phyloP scores from a whole-genome alignment of 176 grass and related monocot genomes.

The Pontederia paniculata region DNA sequence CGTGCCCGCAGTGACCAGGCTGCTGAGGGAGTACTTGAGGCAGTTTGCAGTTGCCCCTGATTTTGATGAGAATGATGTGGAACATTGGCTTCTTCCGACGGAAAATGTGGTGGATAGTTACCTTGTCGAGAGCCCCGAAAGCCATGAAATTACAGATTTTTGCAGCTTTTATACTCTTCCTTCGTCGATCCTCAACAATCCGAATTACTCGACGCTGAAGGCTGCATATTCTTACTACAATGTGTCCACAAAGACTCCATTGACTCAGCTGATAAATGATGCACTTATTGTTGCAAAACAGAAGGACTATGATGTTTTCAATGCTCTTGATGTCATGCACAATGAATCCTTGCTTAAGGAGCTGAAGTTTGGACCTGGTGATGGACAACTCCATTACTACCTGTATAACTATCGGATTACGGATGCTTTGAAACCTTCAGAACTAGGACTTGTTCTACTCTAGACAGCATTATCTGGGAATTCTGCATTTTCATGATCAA shows the following conservation, averaged over 20 bases:
- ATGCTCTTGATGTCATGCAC: constrained; percentile 92
- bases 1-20: constrained; percentile 67
- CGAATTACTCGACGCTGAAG: constrained; percentile 65
- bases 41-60: constrained; percentile 70
- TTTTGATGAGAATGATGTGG: constrained; percentile 93
- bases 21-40: constrained; percentile 61
- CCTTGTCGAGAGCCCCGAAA: constrained; percentile 91
- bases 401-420: constrained; percentile 83
- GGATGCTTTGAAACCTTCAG: constrained; percentile 58
- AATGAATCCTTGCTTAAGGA: constrained; percentile 87
- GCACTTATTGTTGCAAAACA: constrained; percentile 85
- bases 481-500: not conserved
- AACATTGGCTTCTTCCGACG: constrained; percentile 83
- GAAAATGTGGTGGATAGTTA: constrained; percentile 92
- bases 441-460: constrained; percentile 88
- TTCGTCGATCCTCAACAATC: constrained; percentile 84
- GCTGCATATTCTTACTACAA: constrained; percentile 96
- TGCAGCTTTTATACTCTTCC: constrained; percentile 96
- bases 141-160: constrained; percentile 91
- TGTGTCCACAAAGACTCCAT: constrained; percentile 68
- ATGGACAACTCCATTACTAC: constrained; percentile 97
- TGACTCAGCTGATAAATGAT: constrained; percentile 95
- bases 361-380: constrained; percentile 92
- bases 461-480: constrained; percentile 24
- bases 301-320: constrained; percentile 92